Conservation (phyloP, 2,329 filamentous ascomycete genomes). For the Aspergillus eucalypticola region DNA sequence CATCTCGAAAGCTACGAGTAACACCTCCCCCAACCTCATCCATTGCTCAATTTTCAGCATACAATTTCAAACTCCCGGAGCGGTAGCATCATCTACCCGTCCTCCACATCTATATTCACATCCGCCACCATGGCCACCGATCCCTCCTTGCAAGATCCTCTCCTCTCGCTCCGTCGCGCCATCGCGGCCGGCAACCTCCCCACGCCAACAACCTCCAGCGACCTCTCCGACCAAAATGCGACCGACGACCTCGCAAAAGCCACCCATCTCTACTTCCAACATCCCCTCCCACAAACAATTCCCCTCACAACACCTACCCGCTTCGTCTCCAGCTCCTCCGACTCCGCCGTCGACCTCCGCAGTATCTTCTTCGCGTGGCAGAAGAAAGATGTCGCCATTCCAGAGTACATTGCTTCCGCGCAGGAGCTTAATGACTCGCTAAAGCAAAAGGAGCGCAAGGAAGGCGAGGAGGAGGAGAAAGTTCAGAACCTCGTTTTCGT, state of each 20-base stretch:
- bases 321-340: conserved; percentile 73
- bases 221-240: conserved; percentile 61
- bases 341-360: conserved; percentile 76
- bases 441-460: conserved; percentile 36
- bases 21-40: background rate
- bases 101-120: background rate
- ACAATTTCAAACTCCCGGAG: background rate
- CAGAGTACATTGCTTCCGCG: conserved; percentile 85
- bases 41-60: background rate
- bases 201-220: conserved; percentile 70
- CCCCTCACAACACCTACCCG: conserved; percentile 75
- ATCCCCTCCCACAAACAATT: conserved; percentile 62
- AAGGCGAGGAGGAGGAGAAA: conserved; percentile 50
- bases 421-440: conserved; percentile 79
- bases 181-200: conserved; percentile 72
- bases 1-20: background rate
- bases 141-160: conserved; percentile 63
- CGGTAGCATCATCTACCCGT: conserved; percentile 3
- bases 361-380: conserved; percentile 96
- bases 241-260: conserved; percentile 69
- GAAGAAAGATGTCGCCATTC: conserved; percentile 85
- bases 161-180: conserved; percentile 79
- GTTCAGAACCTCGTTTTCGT: conserved; percentile 90
- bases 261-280: conserved; percentile 74
- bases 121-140: conserved; percentile 57